Conservation (phyloP, 78 protist species). For the Speleostelium caveatum region DNA sequence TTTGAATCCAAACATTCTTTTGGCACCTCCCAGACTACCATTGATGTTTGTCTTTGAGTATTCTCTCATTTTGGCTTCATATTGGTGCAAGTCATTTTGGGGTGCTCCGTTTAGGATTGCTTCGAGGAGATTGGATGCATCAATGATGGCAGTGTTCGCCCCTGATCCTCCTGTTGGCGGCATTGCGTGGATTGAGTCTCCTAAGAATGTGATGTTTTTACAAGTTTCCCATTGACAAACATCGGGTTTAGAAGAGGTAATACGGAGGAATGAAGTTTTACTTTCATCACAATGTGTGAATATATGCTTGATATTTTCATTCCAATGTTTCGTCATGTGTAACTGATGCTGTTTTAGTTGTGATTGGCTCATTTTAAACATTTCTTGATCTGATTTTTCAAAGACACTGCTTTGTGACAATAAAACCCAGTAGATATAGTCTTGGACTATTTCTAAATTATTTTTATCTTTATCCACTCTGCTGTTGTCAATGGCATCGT, state of each 20-base stretch:
- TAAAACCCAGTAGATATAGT: slow-evolving; percentile 44
- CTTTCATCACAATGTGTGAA: neutral
- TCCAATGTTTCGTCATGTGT: slow-evolving; percentile 8
- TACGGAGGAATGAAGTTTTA: neutral
- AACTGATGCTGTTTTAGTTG: slow-evolving; percentile 6
- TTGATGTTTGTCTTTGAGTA: neutral
- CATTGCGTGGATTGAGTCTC: slow-evolving; percentile 39
- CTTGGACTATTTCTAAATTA: neutral
- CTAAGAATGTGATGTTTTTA: slow-evolving; percentile 6
- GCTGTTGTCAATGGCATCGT: neutral
- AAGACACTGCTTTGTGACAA: neutral
- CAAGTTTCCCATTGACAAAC: slow-evolving; percentile 21
- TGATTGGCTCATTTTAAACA: neutral
- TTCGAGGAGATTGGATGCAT: neutral
- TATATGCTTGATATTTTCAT: neutral
- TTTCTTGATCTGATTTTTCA: slow-evolving; percentile 25
- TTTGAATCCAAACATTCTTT: neutral
- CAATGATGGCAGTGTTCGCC: slow-evolving; percentile 22
- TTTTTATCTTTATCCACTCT: neutral
- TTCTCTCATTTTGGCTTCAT: slow-evolving; percentile 21
- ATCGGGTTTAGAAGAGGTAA: slow-evolving; percentile 6
- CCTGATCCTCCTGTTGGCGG: slow-evolving; percentile 55
- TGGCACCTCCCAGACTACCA: neutral
- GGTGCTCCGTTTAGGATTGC: slow-evolving; percentile 11
- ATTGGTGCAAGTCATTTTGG: neutral